Evolutionary conservation across 1,139 yeast species (phyloP), one percentile per base, ranked within the genome.

Genomic region (Taphrina wiesneri): DNA sequence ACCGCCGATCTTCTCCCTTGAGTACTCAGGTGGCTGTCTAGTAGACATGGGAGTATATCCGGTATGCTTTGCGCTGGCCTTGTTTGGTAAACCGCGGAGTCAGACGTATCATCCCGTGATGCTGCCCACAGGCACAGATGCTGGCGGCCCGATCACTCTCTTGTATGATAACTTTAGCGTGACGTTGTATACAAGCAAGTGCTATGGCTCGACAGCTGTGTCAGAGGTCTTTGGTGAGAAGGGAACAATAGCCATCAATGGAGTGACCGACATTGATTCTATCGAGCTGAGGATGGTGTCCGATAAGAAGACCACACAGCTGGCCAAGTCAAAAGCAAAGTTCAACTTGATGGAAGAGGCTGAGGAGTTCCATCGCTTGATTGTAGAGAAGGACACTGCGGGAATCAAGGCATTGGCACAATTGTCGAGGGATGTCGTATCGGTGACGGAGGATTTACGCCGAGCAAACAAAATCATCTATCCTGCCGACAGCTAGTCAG

Each of bases 31-130:
- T 3, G 64, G 64, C 17, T 60, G 64, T 60, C 57, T 60, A 21
- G 51, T 51, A 17, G 64, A 60, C 51, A 60, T 53, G 56, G 64
- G 64, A 13, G 57, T 60, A 28, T 60, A 60, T 21, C 64, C 64
- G 1, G 30, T 60, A 19, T 49, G 57, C 17, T 62, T 59, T n/a
- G 66, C 67, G n/a, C 36, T 65, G 25, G 39, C 51, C 13, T 62
- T 65, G 7, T 61, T 63, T 30, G 67, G 67, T 23, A 30, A 32
- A 23, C 67, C 67, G n/a, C 26, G 47, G 43, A 49, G 41, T 2
- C 64, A 60, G 28, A 39, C 34, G 17, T 60, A 60, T 17, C 34
- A 26, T 28, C 57, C 64, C 15, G 39, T 51, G n/a, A 60, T 60
- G 36, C 64, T 53, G 15, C 64, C 52, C 9, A 51, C 57, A n/a